Conservation (phyloP, 208 protist species). For the Zelonia costaricensis region DNA sequence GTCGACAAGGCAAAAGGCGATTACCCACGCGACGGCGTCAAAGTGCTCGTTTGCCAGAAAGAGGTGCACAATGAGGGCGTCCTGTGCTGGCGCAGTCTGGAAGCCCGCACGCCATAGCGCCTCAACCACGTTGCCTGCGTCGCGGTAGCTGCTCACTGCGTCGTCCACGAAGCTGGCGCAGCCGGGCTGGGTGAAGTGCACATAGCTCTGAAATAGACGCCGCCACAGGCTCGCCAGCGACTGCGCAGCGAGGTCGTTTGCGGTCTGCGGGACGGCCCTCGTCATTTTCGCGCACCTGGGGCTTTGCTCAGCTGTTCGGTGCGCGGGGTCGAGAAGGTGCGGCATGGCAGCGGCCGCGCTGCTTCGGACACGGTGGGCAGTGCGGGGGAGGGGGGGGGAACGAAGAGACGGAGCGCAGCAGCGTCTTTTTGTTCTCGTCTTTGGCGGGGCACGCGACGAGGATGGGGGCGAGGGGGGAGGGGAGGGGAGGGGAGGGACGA, state of each 20-base stretch:
- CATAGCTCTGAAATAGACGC: constrained; percentile 34
- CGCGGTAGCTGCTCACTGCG: background rate
- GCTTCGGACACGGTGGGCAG: too few species aligned
- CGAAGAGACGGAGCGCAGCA: too few species aligned
- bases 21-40: constrained; percentile 61
- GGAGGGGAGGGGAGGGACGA: too few species aligned
- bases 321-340: constrained; percentile 6
- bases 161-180: constrained; percentile 19
- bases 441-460: too few species aligned
- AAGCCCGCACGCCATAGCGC: constrained; percentile 35
- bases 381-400: too few species aligned
- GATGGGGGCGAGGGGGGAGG: too few species aligned
- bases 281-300: background rate
- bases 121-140: background rate
- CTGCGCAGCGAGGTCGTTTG: constrained; percentile 14
- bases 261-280: constrained; percentile 7
- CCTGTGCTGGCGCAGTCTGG: background rate
- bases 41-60: constrained; percentile 50
- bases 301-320: background rate
- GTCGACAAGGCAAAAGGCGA: constrained; percentile 79
- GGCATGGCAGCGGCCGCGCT: too few species aligned
- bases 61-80: constrained; percentile 66
- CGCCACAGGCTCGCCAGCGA: constrained; percentile 27
- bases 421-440: too few species aligned
- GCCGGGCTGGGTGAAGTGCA: constrained; percentile 26